A percentile compares a stretch with the other conserved stretches of the same genome.
These are phyloP conservation scores for Buddleja alternifolia DNA, from an alignment of 257 asterid species.

Conservation along the genomic window DNA sequence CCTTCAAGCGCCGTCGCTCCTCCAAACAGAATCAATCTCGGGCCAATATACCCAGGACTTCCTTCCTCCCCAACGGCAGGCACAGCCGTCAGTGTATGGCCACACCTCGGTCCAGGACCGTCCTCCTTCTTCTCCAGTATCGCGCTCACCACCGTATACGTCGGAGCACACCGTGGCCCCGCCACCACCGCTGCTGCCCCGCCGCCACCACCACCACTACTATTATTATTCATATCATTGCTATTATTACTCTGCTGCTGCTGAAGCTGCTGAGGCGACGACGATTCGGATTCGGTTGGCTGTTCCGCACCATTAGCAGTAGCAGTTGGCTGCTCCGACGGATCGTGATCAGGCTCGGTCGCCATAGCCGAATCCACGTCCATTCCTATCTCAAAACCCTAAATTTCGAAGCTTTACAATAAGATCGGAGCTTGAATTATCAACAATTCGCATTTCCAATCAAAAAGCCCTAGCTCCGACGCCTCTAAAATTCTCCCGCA, in stretches of 20 bases:
- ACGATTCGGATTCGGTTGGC: constrained; percentile 44
- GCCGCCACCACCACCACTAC: constrained; percentile 37
- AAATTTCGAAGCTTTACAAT: constrained; percentile 38
- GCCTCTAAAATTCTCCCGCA: constrained; percentile 22
- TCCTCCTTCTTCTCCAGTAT: constrained; percentile 87
- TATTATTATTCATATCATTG: constrained; percentile 40
- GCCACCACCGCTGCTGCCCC: constrained; percentile 50
- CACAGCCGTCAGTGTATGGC: constrained; percentile 96
- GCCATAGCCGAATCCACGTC: constrained; percentile 84
- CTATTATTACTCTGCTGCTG: constrained; percentile 41
- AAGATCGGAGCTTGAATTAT: constrained; percentile 63
- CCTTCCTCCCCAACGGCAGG: constrained; percentile 99
- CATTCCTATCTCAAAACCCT: constrained; percentile 66
- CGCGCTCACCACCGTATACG: constrained; percentile 76
- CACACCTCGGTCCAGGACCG: constrained; percentile 98
- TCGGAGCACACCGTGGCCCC: constrained; percentile 95
- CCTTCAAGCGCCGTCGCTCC: constrained; percentile 99
- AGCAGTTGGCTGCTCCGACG: constrained; percentile 53
- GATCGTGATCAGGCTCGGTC: constrained; percentile 76
- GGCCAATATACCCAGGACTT: constrained; percentile 79
- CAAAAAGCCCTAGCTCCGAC: constrained; percentile 52
- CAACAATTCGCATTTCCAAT: constrained; percentile 50
- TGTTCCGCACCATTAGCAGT: constrained; percentile 43
- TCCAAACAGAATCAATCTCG: constrained; percentile 85
- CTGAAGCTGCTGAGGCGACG: constrained; percentile 42